Evolutionary conservation across 2,329 filamentous ascomycete genomes (phyloP).

Genomic region (Colletotrichum caudatum): DNA sequence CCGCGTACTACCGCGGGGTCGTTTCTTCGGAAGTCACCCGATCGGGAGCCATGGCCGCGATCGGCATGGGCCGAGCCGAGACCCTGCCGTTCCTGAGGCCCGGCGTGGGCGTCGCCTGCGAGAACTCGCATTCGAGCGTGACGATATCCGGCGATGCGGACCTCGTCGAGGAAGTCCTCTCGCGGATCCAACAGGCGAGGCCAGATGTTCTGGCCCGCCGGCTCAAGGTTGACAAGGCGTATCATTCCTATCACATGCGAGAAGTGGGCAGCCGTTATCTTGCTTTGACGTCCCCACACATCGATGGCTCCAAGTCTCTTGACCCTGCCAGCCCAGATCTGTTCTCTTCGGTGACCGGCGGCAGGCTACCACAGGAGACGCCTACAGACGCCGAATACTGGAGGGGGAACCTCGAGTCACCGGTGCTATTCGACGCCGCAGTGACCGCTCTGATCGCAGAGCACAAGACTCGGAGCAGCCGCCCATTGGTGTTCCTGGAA

Average conservation of each 20-base stretch:
- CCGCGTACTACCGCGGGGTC: constrained; percentile 56
- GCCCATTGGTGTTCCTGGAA: constrained; percentile 45
- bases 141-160: constrained; percentile 45
- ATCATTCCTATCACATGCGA: constrained; percentile 46
- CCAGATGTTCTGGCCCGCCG: constrained; percentile 43
- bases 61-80: constrained; percentile 44
- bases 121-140: constrained; percentile 45
- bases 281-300: constrained; percentile 1
- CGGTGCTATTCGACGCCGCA: constrained; percentile 35
- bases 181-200: constrained; percentile 38
- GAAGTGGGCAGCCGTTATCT: constrained; percentile 22
- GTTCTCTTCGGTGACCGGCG: constrained; percentile 9
- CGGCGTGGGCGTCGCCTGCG: constrained; percentile 44
- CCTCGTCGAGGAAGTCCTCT: constrained; percentile 39
- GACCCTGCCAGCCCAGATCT: not conserved
- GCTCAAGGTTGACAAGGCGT: constrained; percentile 48
- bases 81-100: constrained; percentile 6
- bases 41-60: constrained; percentile 51
- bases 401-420: constrained; percentile 37
- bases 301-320: not conserved
- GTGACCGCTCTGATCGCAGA: constrained; percentile 24
- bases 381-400: constrained; percentile 31
- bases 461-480: constrained; percentile 17
- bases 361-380: not conserved
- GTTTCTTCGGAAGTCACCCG: constrained; percentile 36